phyloP scores from a whole-genome alignment of 78 protist genomes.

The Cavenderia fasciculata region DNA sequence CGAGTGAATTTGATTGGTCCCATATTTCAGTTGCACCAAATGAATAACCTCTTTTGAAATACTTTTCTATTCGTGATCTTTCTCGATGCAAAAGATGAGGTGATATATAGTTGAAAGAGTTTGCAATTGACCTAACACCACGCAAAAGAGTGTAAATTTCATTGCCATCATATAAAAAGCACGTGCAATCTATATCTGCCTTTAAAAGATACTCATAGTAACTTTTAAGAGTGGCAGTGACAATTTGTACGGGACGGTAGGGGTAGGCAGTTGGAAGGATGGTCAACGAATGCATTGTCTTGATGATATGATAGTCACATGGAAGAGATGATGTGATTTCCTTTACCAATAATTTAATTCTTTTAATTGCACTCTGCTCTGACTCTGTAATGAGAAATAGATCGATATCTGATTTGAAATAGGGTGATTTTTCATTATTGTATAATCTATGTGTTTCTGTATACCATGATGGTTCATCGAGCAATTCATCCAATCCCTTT shows the following conservation, averaged over 20 bases:
- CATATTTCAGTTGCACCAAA: too few relatives aligned
- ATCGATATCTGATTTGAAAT: constrained; percentile 17
- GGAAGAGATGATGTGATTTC: neutral
- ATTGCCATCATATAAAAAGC: neutral
- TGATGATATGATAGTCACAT: neutral
- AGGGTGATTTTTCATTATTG: neutral
- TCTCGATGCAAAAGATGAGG: too few relatives aligned
- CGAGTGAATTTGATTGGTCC: too few relatives aligned
- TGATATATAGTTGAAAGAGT: neutral
- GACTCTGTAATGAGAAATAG: neutral
- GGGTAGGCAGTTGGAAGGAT: constrained; percentile 15
- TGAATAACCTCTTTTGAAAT: neutral
- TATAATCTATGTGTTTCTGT: neutral
- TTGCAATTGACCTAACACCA: neutral
- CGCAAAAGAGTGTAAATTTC: neutral
- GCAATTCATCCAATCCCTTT: too few relatives aligned
- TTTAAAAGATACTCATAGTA: neutral
- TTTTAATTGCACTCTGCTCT: neutral
- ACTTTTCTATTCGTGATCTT: neutral
- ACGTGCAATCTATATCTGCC: constrained; percentile 1
- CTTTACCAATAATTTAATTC: neutral
- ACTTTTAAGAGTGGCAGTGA: neutral
- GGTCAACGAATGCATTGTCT: constrained; percentile 10
- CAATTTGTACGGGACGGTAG: constrained; percentile 43
- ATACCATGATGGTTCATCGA: neutral